Conservation (phyloP, 2,329 filamentous ascomycete genomes). For the Verticillium zaregamsianum region DNA sequence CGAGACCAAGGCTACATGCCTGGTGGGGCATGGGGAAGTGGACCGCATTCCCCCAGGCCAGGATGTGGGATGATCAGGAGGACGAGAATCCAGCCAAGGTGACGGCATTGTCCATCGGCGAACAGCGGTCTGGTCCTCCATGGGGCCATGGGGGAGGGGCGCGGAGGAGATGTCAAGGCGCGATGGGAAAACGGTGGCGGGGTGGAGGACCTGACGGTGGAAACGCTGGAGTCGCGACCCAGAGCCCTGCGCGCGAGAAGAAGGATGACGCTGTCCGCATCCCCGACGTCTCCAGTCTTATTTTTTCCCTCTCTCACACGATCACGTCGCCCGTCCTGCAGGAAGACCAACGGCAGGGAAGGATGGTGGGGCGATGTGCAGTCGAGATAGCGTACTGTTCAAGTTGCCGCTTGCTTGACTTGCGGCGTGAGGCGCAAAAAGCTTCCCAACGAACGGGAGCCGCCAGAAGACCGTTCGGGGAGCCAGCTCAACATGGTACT, state of each 20-base stretch:
- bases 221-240: not conserved
- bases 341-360: not conserved
- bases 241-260: not conserved
- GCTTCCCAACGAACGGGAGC: not conserved
- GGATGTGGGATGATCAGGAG: not conserved
- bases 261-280: not conserved
- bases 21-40: slow-evolving; percentile 4
- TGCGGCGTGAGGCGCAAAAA: not conserved
- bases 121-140: not conserved
- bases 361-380: not conserved
- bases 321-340: not conserved
- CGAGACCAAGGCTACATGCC: not conserved
- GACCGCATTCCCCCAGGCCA: slow-evolving; percentile 2
- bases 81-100: not conserved
- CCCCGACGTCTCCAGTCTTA: not conserved
- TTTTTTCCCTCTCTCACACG: not conserved
- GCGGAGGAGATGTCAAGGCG: not conserved
- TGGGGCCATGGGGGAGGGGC: not conserved
- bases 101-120: not conserved
- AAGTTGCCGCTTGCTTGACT: not conserved
- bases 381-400: not conserved
- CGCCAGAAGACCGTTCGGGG: not conserved
- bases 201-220: not conserved
- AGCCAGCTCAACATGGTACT: not conserved
- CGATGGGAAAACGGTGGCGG: not conserved